Conservation (phyloP, 179 eudicot genomes). For the Beta macrorhiza region DNA sequence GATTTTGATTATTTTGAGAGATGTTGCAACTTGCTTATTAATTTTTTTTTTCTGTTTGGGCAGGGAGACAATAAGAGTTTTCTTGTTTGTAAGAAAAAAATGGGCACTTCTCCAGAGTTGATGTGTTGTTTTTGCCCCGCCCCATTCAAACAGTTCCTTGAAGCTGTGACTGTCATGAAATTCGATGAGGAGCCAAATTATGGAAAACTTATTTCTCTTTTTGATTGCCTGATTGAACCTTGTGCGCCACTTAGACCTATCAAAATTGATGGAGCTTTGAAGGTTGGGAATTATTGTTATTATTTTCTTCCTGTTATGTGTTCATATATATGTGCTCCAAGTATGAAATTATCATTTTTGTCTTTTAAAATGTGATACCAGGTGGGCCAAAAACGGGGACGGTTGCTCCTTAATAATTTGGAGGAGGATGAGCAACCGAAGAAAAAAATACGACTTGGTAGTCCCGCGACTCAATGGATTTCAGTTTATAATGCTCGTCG, state of each 20-base stretch:
- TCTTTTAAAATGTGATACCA: constrained; percentile 23
- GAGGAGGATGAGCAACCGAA: constrained; percentile 95
- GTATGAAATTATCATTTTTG: not conserved
- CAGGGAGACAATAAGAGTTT: constrained; percentile 96
- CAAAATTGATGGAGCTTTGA: constrained; percentile 86
- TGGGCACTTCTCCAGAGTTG: constrained; percentile 86
- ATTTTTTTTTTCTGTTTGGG: constrained; percentile 4
- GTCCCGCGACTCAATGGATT: constrained; percentile 93
- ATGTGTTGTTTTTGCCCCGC: constrained; percentile 95
- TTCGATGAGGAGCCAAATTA: constrained; percentile 95
- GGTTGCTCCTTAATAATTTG: constrained; percentile 61
- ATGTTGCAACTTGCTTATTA: constrained; percentile 11
- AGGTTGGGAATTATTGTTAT: constrained; percentile 40
- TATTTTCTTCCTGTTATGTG: not conserved
- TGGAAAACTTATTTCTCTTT: constrained; percentile 67
- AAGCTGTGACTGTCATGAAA: constrained; percentile 80
- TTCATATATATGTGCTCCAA: constrained; percentile 1
- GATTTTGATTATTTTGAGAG: constrained; percentile 14
- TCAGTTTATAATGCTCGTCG: constrained; percentile 92
- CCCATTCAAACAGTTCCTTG: constrained; percentile 79
- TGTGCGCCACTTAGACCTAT: constrained; percentile 72
- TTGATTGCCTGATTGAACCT: constrained; percentile 77
- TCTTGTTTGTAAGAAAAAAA: constrained; percentile 88
- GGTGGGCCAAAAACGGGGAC: constrained; percentile 86
- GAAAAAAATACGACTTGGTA: constrained; percentile 80